Conservation (phyloP, 208 protist genomes). For the Acanthamoeba lugdunensis region DNA sequence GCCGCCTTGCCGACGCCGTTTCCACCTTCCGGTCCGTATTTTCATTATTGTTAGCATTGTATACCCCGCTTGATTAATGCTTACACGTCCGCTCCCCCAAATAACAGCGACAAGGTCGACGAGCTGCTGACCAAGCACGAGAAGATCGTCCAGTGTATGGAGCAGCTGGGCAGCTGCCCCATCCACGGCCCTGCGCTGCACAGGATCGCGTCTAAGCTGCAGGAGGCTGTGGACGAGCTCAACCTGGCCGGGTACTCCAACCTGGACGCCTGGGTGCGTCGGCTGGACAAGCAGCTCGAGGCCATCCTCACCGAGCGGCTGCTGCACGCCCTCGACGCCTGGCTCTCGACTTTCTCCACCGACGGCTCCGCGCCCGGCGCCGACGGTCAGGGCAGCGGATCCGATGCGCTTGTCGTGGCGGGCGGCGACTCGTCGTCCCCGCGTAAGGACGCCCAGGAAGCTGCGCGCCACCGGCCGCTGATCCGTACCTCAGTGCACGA, state of each 20-base stretch:
- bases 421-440: not conserved
- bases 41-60: slow-evolving; percentile 2
- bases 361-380: not conserved
- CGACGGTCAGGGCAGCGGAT: not conserved
- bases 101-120: slow-evolving; percentile 78
- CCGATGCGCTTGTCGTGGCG: not conserved
- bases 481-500: slow-evolving; percentile 80
- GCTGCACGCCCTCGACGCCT: slow-evolving; percentile 80
- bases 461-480: slow-evolving; percentile 18
- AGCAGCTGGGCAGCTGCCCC: slow-evolving; percentile 83
- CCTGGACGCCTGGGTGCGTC: slow-evolving; percentile 85
- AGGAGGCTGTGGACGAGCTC: slow-evolving; percentile 88
- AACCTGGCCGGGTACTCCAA: slow-evolving; percentile 86
- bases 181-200: slow-evolving; percentile 28
- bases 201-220: slow-evolving; percentile 78
- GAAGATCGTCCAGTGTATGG: slow-evolving; percentile 80
- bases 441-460: not conserved
- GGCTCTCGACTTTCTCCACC: slow-evolving; percentile 80
- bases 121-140: slow-evolving; percentile 80
- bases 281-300: slow-evolving; percentile 84
- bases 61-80: too few species aligned
- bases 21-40: slow-evolving; percentile 83
- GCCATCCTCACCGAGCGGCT: slow-evolving; percentile 82
- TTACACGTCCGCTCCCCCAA: too few species aligned
- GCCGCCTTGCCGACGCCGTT: slow-evolving; percentile 82